Evolutionary conservation across 768 basidiomycete species (phyloP), one percentile per base, ranked within the genome.

Genomic region (Panaeolus papilionaceus): DNA sequence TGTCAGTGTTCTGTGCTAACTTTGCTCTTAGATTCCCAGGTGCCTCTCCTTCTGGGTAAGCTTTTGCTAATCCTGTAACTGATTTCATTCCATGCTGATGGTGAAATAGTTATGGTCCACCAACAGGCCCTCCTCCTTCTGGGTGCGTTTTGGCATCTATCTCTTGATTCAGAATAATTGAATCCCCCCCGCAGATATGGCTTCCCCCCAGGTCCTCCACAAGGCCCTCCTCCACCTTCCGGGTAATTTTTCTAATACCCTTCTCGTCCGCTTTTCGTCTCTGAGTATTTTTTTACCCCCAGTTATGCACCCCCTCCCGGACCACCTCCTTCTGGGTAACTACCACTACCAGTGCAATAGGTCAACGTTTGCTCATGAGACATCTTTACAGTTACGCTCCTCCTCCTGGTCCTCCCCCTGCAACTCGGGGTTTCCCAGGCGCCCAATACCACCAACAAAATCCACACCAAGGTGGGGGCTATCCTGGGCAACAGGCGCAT

Each of bases 381-480:
- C 11, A 10, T 1, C 11, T 58, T 28, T 4, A 58, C 64, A 73
- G 77, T 38, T 76, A 75, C 54, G 75, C 73, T 7, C 72, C 80
- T 38, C 80, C 79, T 38, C 75, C 76, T 12, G 73, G 68, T 11
- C 70, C 74, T 49, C 74, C 76, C 11, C 69, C 72, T 44, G 72
- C 23, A 26, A 72, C 73, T 39, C 75, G 76, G 66, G 81, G 72
- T 58, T 80, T 83, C 68, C 84, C 84, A 26, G 84, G 80, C n/a
- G 80, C 83, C 64, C 80, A 81, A 65, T 78, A 81, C 66, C 81
- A 81, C 40, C 78, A 82, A 18, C 70, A 74, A 18, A 12, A 44
- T 16, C 42, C 12, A n/a, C 69, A 73, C n/a, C 71, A 62, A 11
- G 62, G 44, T 37, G 65, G 71, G 10, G 71, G 73, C 5, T 70